Evolutionary conservation across 345 rosid genomes (phyloP), one percentile per base, ranked within the genome.

Genomic region (Noccaea bulbosa): DNA sequence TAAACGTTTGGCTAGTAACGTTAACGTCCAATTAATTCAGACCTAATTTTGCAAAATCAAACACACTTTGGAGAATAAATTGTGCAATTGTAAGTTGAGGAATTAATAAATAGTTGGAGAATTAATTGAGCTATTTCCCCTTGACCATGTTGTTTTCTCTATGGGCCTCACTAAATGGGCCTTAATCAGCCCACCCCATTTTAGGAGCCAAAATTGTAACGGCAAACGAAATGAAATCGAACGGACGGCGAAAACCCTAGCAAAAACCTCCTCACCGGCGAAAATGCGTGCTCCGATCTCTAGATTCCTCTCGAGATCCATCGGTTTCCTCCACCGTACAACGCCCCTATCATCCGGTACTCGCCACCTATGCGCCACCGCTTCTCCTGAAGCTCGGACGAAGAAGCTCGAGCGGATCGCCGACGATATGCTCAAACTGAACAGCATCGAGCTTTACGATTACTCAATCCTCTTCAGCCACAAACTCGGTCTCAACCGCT

Each of bases 401-500:
- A 85, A 84, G 79, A 94, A 94, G 69, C 94, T 91, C 24, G 97
- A 91, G 67, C 90, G 95, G 8, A 85, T 94, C 56, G 87, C 97
- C 44, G 92, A 87, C 71, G 87, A 85, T 10, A 85, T 89, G 11
- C 85, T 86, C 46, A 83, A 78, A 52, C 89, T 93, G 6, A 85
- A 83, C n/a, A 79, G 84, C 62, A 83, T 91, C 44, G 95, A 91
- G 80, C 84, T 88, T 11, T 66, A 79, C 63, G 96, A 94, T 54
- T 94, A 89, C 78, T 72, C 88, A 45, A 79, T 88, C 81, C 92
- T 94, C 67, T 86, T 85, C 79, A 77, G 90, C 22, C 87, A 57
- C 66, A 89, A 91, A 74, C 73, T 88, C 80, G 89, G 97, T 32
- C 83, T 89, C 70, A 67, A 84, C 67, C 83, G 88, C 7, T 89